Evolutionary conservation across 2,329 filamentous ascomycete genomes (phyloP), one percentile per base, ranked within the genome.

Genomic region (Penicillium thymicola): DNA sequence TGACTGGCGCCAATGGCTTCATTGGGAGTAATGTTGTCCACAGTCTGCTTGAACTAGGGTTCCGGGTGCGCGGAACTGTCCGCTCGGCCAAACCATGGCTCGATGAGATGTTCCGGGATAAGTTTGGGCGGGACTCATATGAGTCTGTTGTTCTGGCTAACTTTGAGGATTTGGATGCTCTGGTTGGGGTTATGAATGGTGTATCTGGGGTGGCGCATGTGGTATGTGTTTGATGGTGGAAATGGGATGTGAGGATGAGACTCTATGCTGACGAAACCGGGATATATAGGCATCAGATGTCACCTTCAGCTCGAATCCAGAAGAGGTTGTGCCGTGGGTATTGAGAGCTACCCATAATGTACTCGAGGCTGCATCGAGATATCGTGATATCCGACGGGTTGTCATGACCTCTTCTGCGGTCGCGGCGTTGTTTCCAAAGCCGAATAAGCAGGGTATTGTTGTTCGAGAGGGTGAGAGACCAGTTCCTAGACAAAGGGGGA

Each of bases 1-100:
- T 81, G 11, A 80, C 77, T 0, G 78, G 78, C 5, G 74, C 70
- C 0, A 79, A 73, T 18, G 77, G 79, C 38, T 78, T 73, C 60
- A 65, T 81, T 11, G 78, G 67, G 30, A 71, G 71, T 25, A 73
- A 81, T 37, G 65, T 78, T 9, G 63, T 68, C 23, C 60, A 76
- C 21, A 63, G 72, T 16, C 66, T 81, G 21, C 70, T 81, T 8
- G 55, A 71, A 4, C 62, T 66, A 4, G 76, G 77, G 14, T 79
- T 72, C 61, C 65, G 61, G 16, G 77, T 81, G 13, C 73, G 77
- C 10, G 76, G 77, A 18, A 79, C 76, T 7, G 71, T 75, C n/a
- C 73, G 78, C 5, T 38, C 43, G 10, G 65, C 71, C 28, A 66
- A 69, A 5, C 60, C 67, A 4, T 77, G 75, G 73, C 48, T 72